These are phyloP conservation scores for Hypomyces perniciosus DNA, from an alignment of 2,329 filamentous ascomycete genomes.

Conservation along the genomic window DNA sequence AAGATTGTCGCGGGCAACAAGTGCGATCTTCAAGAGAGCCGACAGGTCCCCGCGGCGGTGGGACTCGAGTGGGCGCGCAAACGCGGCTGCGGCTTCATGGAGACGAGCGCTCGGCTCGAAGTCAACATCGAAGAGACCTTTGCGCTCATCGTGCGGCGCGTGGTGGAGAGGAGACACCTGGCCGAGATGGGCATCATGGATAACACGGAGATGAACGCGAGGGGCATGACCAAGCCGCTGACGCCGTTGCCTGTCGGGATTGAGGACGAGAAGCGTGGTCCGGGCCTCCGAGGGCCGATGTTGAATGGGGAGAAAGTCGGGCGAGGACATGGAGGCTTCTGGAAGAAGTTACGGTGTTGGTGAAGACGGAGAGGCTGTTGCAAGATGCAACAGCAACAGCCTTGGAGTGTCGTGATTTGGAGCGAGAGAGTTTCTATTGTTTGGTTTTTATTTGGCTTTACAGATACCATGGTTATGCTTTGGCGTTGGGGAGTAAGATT, in stretches of 20 bases:
- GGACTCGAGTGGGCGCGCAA: conserved; percentile 73
- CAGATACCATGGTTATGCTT: conserved; percentile 15
- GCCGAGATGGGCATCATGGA: conserved; percentile 42
- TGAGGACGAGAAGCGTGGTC: conserved; percentile 40
- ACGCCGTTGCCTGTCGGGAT: conserved; percentile 43
- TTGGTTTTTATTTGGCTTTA: conserved; percentile 5
- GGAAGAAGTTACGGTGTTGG: conserved; percentile 53
- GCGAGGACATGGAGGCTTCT: conserved; percentile 42
- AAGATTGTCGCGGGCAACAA: conserved; percentile 86
- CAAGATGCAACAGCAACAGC: not conserved
- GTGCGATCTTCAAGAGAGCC: conserved; percentile 67
- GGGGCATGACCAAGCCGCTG: conserved; percentile 53
- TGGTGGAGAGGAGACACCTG: conserved; percentile 50
- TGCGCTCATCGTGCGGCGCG: conserved; percentile 59
- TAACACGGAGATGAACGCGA: conserved; percentile 39
- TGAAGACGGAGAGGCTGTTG: conserved; percentile 23
- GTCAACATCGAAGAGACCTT: conserved; percentile 90
- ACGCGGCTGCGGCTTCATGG: conserved; percentile 78
- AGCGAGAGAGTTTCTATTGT: conserved; percentile 2
- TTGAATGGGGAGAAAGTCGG: conserved; percentile 39
- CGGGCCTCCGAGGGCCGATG: conserved; percentile 39
- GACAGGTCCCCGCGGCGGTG: conserved; percentile 62
- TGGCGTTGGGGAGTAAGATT: conserved; percentile 1
- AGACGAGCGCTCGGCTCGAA: conserved; percentile 76
- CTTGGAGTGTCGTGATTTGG: not conserved